Evolutionary conservation across 352 stramenopile genomes (phyloP).

Genomic region (Thalassiosira hispida): DNA sequence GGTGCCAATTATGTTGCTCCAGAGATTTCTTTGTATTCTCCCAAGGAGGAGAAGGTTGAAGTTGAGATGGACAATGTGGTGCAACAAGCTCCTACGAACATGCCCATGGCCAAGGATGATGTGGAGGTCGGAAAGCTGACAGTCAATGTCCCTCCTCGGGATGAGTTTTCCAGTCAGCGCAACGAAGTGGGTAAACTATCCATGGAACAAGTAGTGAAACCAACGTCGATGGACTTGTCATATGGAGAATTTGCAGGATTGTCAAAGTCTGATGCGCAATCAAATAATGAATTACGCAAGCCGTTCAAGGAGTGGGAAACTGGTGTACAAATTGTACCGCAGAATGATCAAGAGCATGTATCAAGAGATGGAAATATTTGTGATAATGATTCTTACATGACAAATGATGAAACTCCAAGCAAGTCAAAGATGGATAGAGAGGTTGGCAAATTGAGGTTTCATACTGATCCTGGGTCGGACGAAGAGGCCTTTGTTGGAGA

Average conservation of each 20-base stretch:
- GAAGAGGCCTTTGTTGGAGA: slow-evolving; percentile 13
- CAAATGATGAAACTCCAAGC: background rate
- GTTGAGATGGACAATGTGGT: background rate
- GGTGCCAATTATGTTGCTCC: slow-evolving; percentile 13
- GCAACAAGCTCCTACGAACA: background rate
- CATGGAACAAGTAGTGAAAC: slow-evolving; percentile 13
- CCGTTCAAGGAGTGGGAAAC: slow-evolving; percentile 25
- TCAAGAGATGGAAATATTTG: slow-evolving; percentile 27
- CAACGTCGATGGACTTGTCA: background rate
- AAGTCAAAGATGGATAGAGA: background rate
- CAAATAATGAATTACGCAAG: background rate
- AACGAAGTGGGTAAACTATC: slow-evolving; percentile 39
- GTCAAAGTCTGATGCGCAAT: background rate
- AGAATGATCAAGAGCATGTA: slow-evolving; percentile 2
- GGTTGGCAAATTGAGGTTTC: slow-evolving; percentile 26
- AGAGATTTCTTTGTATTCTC: slow-evolving; percentile 8
- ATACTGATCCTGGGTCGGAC: background rate
- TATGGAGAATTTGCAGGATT: slow-evolving; percentile 29
- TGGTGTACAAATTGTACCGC: slow-evolving; percentile 2
- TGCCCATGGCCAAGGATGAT: background rate
- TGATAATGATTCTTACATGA: slow-evolving; percentile 24
- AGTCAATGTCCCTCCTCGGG: background rate
- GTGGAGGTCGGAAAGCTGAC: slow-evolving; percentile 18
- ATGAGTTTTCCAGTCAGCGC: background rate
- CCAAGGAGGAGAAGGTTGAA: background rate